Evolutionary conservation across 371 early-diverging fungal species (phyloP).

Genomic region (Nematocida parisii): DNA sequence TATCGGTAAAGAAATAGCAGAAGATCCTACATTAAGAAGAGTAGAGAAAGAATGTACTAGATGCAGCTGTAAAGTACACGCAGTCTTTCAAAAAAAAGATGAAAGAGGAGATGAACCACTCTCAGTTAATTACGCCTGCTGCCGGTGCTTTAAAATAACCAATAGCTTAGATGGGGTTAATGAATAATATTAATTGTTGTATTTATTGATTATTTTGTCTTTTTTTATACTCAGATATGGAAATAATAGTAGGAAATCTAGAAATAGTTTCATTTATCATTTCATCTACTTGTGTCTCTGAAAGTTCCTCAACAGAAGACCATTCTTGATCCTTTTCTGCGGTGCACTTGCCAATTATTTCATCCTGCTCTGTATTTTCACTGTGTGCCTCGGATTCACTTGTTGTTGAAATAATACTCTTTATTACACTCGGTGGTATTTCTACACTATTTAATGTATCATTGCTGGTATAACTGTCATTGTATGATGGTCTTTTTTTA

Average conservation of each 20-base stretch:
- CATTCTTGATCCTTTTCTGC: not conserved
- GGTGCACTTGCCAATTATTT: not conserved
- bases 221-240: constrained; percentile 14
- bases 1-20: constrained; percentile 74
- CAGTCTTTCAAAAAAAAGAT: constrained; percentile 83
- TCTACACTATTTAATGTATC: constrained; percentile 14
- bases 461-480: not conserved
- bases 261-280: constrained; percentile 17
- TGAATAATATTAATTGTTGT: not conserved
- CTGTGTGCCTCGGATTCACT: not conserved
- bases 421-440: constrained; percentile 7
- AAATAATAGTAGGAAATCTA: not conserved
- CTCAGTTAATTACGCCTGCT: constrained; percentile 84
- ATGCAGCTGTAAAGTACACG: constrained; percentile 74
- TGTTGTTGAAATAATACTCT: not conserved
- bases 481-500: no score
- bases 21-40: constrained; percentile 78
- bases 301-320: constrained; percentile 10
- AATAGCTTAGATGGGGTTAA: constrained; percentile 29
- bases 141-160: constrained; percentile 69
- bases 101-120: constrained; percentile 80
- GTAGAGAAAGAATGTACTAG: constrained; percentile 73
- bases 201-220: constrained; percentile 11
- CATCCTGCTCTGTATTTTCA: not conserved
- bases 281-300: constrained; percentile 3